Conservation (phyloP, 108 stramenopile species). For the Cylindrotheca closterium region DNA sequence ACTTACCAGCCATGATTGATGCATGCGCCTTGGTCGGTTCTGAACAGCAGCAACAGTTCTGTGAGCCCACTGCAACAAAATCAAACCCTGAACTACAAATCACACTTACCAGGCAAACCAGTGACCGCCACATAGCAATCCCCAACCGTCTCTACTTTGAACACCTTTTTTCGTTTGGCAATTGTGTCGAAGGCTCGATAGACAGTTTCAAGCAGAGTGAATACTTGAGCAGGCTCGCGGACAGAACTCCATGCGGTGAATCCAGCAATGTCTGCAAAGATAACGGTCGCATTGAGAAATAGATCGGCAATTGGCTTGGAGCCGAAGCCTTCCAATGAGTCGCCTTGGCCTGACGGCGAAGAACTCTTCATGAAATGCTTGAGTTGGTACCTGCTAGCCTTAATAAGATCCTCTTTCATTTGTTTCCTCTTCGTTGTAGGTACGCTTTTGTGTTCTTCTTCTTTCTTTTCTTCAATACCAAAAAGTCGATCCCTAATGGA, state of each 20-base stretch:
- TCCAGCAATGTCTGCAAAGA: slow-evolving; percentile 61
- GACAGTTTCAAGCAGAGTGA: slow-evolving; percentile 48
- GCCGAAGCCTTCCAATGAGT: slow-evolving; percentile 1
- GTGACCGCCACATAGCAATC: slow-evolving; percentile 65
- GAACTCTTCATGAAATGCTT: slow-evolving; percentile 9
- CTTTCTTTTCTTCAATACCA: not conserved
- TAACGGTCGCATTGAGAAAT: slow-evolving; percentile 61
- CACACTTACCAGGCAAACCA: slow-evolving; percentile 35
- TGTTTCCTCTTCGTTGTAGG: not conserved
- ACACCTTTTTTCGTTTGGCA: slow-evolving; percentile 43
- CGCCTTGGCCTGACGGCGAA: not conserved
- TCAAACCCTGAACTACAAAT: no score
- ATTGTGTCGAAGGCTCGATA: slow-evolving; percentile 52
- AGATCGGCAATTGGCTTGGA: slow-evolving; percentile 71
- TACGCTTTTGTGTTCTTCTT: no score
- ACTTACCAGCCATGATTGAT: slow-evolving; percentile 33
- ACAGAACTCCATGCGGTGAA: slow-evolving; percentile 51
- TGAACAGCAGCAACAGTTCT: no score
- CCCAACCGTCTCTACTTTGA: slow-evolving; percentile 43
- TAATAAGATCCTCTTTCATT: not conserved
- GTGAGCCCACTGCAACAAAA: no score
- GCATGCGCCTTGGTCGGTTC: slow-evolving; percentile 50
- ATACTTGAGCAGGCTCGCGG: slow-evolving; percentile 47
- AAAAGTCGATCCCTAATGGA: slow-evolving; percentile 53
- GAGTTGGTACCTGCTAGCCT: slow-evolving; percentile 13